Percentiles rank a stretch among this genome's conserved stretches.
Evolutionary conservation across 1,139 yeast species (phyloP).

Genomic region (Taiozyma sp.): DNA sequence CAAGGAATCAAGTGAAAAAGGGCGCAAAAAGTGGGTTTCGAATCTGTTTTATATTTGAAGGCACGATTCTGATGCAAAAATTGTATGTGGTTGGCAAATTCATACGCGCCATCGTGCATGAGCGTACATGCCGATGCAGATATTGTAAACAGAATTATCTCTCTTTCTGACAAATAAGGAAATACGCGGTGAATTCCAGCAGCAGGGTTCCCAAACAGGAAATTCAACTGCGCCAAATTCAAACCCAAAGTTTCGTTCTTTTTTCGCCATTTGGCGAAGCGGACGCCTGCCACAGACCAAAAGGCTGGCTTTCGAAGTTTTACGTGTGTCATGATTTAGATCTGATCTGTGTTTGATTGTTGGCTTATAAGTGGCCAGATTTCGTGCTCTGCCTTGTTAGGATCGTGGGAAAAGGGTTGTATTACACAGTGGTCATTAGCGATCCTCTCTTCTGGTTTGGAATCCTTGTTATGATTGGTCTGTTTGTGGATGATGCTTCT

Average conservation of each 20-base stretch:
- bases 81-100: not conserved
- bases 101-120: not conserved
- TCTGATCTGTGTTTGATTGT: not conserved
- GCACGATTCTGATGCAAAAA: not conserved
- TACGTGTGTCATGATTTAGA: not conserved
- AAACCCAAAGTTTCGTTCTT: not conserved
- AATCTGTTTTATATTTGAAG: conserved; percentile 6
- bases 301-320: not conserved
- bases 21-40: conserved; percentile 5
- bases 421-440: no score
- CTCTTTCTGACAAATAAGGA: not conserved
- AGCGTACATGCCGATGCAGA: conserved; percentile 5
- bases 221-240: not conserved
- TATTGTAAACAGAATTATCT: not conserved
- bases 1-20: not conserved
- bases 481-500: no score
- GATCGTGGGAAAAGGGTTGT: not conserved
- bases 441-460: not conserved
- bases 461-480: not conserved
- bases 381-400: not conserved
- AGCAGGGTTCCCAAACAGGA: not conserved
- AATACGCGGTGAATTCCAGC: not conserved
- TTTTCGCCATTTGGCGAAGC: conserved; percentile 68
- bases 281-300: conserved; percentile 46
- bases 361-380: not conserved